Percentiles rank a stretch among this genome's conserved stretches.
phyloP scores from a whole-genome alignment of 139 green algal genomes.

The Edaphochlamys debaryana region DNA sequence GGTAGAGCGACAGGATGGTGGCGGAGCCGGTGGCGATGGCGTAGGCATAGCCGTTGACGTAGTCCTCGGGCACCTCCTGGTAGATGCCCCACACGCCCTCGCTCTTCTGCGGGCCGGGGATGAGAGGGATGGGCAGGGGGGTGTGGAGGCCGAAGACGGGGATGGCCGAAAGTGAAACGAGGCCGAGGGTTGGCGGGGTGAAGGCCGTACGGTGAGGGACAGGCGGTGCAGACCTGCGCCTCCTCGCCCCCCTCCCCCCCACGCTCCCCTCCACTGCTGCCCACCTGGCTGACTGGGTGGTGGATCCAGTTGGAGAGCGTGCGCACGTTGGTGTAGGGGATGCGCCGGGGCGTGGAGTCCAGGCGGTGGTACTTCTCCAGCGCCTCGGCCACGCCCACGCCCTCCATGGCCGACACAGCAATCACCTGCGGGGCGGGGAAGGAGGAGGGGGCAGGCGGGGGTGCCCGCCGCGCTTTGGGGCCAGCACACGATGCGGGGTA shows the following conservation, averaged over 20 bases:
- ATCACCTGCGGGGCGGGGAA: conserved; percentile 41
- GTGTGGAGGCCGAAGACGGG: too few species aligned
- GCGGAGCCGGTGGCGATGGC: conserved; percentile 59
- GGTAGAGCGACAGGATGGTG: conserved; percentile 44
- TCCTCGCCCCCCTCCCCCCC: too few species aligned
- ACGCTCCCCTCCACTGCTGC: neutral
- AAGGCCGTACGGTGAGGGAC: too few species aligned
- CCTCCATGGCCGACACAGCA: conserved; percentile 68
- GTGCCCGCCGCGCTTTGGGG: too few species aligned
- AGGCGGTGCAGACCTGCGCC: too few species aligned
- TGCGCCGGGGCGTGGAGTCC: conserved; percentile 32
- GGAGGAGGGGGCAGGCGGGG: too few species aligned
- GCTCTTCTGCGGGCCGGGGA: neutral
- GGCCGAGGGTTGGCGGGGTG: too few species aligned
- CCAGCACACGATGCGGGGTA: too few species aligned
- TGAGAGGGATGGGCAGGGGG: too few species aligned
- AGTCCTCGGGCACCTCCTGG: conserved; percentile 56
- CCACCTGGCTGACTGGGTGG: conserved; percentile 49
- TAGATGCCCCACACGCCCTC: conserved; percentile 45
- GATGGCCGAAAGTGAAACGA: too few species aligned
- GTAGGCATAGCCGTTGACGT: conserved; percentile 67
- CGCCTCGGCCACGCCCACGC: conserved; percentile 55
- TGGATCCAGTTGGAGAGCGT: conserved; percentile 62
- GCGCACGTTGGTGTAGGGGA: conserved; percentile 64
- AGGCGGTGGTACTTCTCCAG: conserved; percentile 58